Evolutionary conservation across 2,329 filamentous ascomycete species (phyloP), one percentile per base, ranked within the genome.

Genomic region (Tolypocladium pustulatum): DNA sequence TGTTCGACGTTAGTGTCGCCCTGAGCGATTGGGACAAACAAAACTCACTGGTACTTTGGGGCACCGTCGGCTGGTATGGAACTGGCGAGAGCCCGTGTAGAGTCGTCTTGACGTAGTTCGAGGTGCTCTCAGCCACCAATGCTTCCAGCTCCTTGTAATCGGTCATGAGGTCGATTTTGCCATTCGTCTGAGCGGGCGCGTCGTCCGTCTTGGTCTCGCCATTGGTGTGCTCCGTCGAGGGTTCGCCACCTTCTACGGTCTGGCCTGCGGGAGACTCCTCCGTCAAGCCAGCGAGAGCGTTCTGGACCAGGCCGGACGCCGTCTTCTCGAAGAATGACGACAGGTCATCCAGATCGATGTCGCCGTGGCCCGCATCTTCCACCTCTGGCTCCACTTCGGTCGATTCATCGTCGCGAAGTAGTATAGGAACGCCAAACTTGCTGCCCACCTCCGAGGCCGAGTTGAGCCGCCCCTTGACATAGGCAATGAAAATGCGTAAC

Each of bases 91-190:
- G 61, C 30, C 73, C 74, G 60, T 76, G 71, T 9, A 77, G 65
- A 3, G 75, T 77, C 5, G 72, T 77, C 59, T 73, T 73, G 46
- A 77, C 75, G 57, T 77, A 77, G 58, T 77, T 74, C 12, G 72
- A 73, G 0, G 75, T 77, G 61, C 75, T 77, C 62, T 76, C 73
- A 0, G 73, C 75, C 13, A 77, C 75, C 27, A 77, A 65, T 9
- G 75, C 75, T 60, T 76, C 72, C 7, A 77, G 66, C 49, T 76
- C 75, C 60, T 76, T 73, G 56, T 75, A 75, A 58, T 77, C 74
- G 9, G 69, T 74, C 60, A 68, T 68, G 46, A 69, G 57, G 46
- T 73, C 69, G 41, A 69, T 61, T 61, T 71, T 71, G 54, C 66
- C 66, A 25, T 67, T 71, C 1, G 67, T 66, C 43, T 68, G 68